These are phyloP conservation scores for Dendrocalamus latiflorus DNA, from an alignment of 202 grass and related monocot species.

Conservation along the genomic window DNA sequence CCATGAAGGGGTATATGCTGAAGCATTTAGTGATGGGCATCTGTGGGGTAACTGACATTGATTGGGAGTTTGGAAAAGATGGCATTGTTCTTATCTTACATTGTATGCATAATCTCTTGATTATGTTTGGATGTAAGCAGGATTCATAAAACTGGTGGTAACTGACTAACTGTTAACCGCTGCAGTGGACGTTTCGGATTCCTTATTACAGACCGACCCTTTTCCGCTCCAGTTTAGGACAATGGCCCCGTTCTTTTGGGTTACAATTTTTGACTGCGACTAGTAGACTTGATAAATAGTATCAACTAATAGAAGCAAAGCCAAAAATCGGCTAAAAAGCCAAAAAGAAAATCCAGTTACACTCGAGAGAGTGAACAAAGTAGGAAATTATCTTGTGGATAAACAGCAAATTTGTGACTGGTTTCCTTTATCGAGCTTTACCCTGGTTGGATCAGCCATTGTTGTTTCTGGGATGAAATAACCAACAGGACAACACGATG, in stretches of 20 bases:
- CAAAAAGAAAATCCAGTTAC: too few species aligned
- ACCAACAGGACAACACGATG: not conserved
- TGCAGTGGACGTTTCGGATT: not conserved
- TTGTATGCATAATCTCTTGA: not conserved
- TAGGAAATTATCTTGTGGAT: not conserved
- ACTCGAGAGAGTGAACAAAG: not conserved
- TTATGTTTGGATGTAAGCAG: not conserved
- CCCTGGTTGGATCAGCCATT: not conserved
- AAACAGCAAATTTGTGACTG: not conserved
- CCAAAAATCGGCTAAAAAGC: too few species aligned
- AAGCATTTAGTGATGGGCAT: not conserved
- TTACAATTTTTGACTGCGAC: too few species aligned
- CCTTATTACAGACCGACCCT: not conserved
- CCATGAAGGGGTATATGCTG: not conserved
- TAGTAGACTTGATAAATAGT: fast-evolving
- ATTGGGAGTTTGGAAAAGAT: too few species aligned
- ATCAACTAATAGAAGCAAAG: too few species aligned
- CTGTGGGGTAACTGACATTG: not conserved
- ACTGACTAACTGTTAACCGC: not conserved
- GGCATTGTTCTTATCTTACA: not conserved
- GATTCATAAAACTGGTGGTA: not conserved
- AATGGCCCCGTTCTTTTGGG: not conserved
- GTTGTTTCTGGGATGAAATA: not conserved
- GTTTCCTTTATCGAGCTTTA: not conserved
- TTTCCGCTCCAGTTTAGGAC: not conserved